Evolutionary conservation across 108 stramenopile genomes (phyloP).

Genomic region (Discostella stelligeroides): DNA sequence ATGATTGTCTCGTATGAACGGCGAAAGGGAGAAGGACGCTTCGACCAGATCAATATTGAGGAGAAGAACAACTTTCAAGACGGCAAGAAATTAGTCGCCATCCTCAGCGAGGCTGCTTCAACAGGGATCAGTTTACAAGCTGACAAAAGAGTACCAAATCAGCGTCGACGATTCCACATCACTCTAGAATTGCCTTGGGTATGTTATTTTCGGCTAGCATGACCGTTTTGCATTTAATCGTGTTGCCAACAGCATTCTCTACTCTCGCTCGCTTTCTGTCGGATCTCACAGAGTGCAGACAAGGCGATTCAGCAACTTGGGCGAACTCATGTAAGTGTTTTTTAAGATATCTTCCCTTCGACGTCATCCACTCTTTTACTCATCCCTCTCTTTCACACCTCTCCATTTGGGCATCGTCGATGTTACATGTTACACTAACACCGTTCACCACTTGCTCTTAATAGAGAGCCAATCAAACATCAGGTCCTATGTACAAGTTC

Average conservation of each 20-base stretch:
- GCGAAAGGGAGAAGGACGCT: conserved; percentile 36
- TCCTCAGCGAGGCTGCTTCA: conserved; percentile 76
- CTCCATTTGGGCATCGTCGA: too few relatives aligned
- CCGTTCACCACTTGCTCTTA: too few relatives aligned
- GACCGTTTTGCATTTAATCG: too few relatives aligned
- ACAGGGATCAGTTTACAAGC: conserved; percentile 72
- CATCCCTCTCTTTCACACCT: too few relatives aligned
- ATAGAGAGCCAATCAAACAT: conserved; percentile 52
- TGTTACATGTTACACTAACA: too few relatives aligned
- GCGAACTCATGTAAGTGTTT: conserved; percentile 51
- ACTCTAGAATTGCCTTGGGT: conserved; percentile 83
- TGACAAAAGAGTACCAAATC: conserved; percentile 39
- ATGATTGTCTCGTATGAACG: conserved; percentile 38
- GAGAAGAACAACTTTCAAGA: conserved; percentile 67
- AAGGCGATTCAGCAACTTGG: conserved; percentile 82
- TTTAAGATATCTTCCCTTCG: too few relatives aligned
- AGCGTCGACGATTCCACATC: conserved; percentile 65
- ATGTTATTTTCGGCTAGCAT: too few relatives aligned
- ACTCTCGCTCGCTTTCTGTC: too few relatives aligned
- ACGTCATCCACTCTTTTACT: too few relatives aligned
- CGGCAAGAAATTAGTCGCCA: conserved; percentile 70
- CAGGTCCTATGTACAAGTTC: conserved; percentile 61
- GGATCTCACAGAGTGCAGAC: conserved; percentile 46
- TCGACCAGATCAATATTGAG: conserved; percentile 64
- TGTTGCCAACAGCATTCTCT: too few relatives aligned